Base-by-base conservation (phyloP, 306 rosid genomes). In the Quercus bicolor region DNA sequence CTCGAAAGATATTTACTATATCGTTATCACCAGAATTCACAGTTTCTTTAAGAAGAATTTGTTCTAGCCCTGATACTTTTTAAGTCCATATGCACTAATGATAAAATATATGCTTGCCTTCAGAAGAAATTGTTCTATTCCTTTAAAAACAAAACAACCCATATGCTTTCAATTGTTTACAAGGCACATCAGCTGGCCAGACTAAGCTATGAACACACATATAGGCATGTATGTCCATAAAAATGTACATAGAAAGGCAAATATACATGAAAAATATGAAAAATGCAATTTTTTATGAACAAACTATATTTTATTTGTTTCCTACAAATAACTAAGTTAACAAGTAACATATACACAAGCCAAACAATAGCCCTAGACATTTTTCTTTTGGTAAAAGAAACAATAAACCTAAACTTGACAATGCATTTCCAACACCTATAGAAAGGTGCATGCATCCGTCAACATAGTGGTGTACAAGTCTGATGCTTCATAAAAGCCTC, bases 401-500 rank as follows among this genome's bases (percentile, higher is more conserved):
- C 56, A 61, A 75, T 66, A 56, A 70, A 11, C 53, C 72, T 66
- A 10, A 66, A 33, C 72, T 18, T 66, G 51, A 66, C 48, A 34
- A 37, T 34, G 70, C 77, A 60, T n/a, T 65, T 9, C 26, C 66
- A 24, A 54, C 55, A 77, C 56, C 74, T 82, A 79, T 62, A 75
- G 57, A 77, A 9, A 77, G 29, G 54, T 68, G 86, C 19, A 68
- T 70, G 56, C 80, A 84, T 31, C 48, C 56, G 75, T 4, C 53
- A 0, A 70, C 16, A 23, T 10, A 4, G 55, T 24, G 68, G 31
- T 23, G 77, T 68, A 66, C 45, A 31, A n/a, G 66, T 74, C 75
- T 74, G 79, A 72, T 57, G 71, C 76, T 80, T 80, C 87, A 70
- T 57, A 57, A 77, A 43, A 73, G 81, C 85, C 62, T 81, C 53